Evolutionary conservation across 192 early-diverging fungal genomes (phyloP), one percentile per base, ranked within the genome.

Genomic region (Lobulomyces angularis): DNA sequence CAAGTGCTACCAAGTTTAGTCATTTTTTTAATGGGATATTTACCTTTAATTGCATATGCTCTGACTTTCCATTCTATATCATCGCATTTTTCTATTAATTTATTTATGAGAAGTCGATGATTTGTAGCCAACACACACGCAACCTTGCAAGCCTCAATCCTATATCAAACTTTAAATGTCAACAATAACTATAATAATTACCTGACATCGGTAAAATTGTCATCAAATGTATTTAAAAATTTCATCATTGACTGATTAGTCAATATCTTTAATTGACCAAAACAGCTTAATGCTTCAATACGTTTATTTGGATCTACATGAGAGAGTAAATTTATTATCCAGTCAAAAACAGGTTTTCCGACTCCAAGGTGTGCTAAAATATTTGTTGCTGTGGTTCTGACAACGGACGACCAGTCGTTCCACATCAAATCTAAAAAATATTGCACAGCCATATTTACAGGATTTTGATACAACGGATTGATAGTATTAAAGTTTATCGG

Each of bases 81-180:
- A n/a, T 46, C 29, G 12, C 61, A 43, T 7, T 55, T 20, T 18
- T 61, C 59, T 19, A 72, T 24, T 17, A 72, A 34, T 12, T 46
- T 50, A 27, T 54, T 49, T 3, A 69, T 27, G 3, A 72, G 27
- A 9, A 34, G 25, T 21, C 57, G 50, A 37, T 65, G 39, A 6
- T 50, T 46, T 1, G 48, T 45, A 22, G 30, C 27, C 5, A 72
- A 34, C 3, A 55, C 26, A 39, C 60, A 62, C 2, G 65, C 69
- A 16, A 69, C 47, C 56, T 72, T 72, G 50, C 65, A 69, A 14
- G 69, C 65, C 27, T 69, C 62, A 11, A 66, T 32, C 21, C 65
- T n/a, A n/a, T n/a, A n/a, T n/a, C n/a, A n/a, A n/a, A n/a, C n/a
- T n/a, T n/a, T n/a, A n/a, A n/a, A n/a, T n/a, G n/a, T n/a, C n/a